Conservation (phyloP, 2,329 filamentous ascomycete species). For the Fusarium camptoceras region DNA sequence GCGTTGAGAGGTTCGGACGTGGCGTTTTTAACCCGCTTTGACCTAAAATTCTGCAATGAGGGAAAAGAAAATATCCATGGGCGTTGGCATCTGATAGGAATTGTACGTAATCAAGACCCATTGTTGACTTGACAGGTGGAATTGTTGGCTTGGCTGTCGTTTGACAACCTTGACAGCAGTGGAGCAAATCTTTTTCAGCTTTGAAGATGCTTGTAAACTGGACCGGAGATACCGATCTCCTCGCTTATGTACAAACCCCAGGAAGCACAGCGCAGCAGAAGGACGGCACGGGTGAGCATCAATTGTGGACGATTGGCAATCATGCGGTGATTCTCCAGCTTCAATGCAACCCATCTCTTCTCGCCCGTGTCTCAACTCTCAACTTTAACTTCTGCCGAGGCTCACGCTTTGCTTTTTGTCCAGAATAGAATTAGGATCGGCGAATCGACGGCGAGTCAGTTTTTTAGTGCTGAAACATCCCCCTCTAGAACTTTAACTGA, state of each 20-base stretch:
- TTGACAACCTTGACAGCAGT: not conserved
- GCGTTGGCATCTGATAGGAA: not conserved
- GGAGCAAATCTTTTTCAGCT: not conserved
- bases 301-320: constrained; percentile 8
- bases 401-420: not conserved
- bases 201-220: constrained; percentile 22
- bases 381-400: constrained; percentile 3
- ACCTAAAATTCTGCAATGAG: not conserved
- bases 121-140: not conserved
- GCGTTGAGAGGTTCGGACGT: not conserved
- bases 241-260: constrained; percentile 5
- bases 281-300: constrained; percentile 1
- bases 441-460: constrained; percentile 16
- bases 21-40: constrained; percentile 1
- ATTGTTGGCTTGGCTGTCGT: not conserved
- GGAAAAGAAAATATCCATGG: not conserved
- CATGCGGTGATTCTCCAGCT: not conserved
- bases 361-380: not conserved
- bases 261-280: not conserved
- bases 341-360: not conserved
- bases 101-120: not conserved
- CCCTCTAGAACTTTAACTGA: not conserved
- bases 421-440: not conserved
- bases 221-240: constrained; percentile 3
- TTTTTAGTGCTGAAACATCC: constrained; percentile 1